These are phyloP conservation scores for Saccharum hybrid DNA, from an alignment of 202 grass and related monocot species.

Conservation along the genomic window DNA sequence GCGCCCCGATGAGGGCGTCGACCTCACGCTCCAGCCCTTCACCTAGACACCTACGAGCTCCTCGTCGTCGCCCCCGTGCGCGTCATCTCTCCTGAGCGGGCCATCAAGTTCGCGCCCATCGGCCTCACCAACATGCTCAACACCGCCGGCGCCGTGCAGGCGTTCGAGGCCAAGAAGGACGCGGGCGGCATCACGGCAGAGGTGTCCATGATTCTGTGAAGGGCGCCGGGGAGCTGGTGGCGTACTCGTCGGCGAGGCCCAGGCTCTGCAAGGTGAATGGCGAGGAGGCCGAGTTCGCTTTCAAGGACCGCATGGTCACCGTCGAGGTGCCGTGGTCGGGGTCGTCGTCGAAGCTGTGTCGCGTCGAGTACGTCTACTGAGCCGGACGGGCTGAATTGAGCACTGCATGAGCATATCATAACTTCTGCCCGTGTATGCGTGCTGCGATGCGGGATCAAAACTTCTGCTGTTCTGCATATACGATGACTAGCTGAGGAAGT, in stretches of 20 bases:
- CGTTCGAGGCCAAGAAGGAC: conserved; percentile 23
- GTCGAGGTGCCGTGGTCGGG: conserved; percentile 74
- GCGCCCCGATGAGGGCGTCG: conserved; percentile 50
- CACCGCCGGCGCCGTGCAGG: conserved; percentile 65
- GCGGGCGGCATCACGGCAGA: conserved; percentile 4
- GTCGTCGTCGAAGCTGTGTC: conserved; percentile 52
- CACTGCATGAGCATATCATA: no score
- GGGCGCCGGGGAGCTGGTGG: conserved; percentile 67
- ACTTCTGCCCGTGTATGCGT: no score
- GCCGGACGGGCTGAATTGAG: background rate
- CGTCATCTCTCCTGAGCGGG: conserved; percentile 3
- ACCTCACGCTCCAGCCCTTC: conserved; percentile 72
- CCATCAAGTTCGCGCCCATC: conserved; percentile 62
- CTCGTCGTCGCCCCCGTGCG: conserved; percentile 58
- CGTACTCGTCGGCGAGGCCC: conserved; percentile 68
- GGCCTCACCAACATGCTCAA: conserved; percentile 94
- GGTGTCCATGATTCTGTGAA: conserved; percentile 66
- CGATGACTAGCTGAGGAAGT: no score
- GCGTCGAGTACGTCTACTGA: conserved; percentile 71
- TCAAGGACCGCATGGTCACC: conserved; percentile 52
- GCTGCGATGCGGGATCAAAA: no score
- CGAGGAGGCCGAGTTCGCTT: conserved; percentile 52
- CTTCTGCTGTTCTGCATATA: background rate
- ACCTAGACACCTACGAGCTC: conserved; percentile 88
- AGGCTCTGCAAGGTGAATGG: conserved; percentile 57